Evolutionary conservation across 1,284 basidiomycete species (phyloP), one percentile per base, ranked within the genome.

Genomic region (Caloboletus inedulis): DNA sequence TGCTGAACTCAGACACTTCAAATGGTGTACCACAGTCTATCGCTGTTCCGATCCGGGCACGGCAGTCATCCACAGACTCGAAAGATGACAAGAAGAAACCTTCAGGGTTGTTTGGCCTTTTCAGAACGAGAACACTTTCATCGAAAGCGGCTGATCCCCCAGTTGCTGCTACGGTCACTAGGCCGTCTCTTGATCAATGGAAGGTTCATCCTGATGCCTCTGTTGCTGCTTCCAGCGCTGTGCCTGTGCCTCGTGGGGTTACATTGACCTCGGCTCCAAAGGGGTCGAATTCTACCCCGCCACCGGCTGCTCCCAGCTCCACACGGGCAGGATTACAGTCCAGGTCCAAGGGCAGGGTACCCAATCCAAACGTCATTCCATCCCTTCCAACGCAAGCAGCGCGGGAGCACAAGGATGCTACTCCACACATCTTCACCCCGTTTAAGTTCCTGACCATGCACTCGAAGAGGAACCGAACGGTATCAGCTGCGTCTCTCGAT

Each of bases 401-500:
- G 21, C 57, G 66, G 14, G 71, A 72, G 39, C 72, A 72, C 21
- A 77, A 69, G 55, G 72, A 73, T 50, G 61, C 72, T 13, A 72
- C 68, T 19, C 68, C 76, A 45, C 77, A 77, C 55, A 74, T 81
- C 43, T 82, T 85, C 62, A 77, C 76, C 29, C 78, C 84, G 2
- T 84, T 87, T 67, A 78, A 82, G 48, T 76, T 85, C 58, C 57
- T 87, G 56, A 43, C 51, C 19, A 67, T 67, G 62, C 72, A 71
- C 37, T 75, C 79, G 23, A 84, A 78, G 62, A 75, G 80, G 58
- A 75, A 84, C 63, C 79, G 82, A 35, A 82, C 84, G 4, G 73
- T 89, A 43, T 90, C 88, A n/a, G 76, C 79, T 40, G 82, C 82
- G 31, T 90, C 88, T 37, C 71, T 85, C 31, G 87, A 90, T 63